These are phyloP conservation scores for Rosa chinensis DNA, from an alignment of 306 rosid species.

Conservation along the genomic window DNA sequence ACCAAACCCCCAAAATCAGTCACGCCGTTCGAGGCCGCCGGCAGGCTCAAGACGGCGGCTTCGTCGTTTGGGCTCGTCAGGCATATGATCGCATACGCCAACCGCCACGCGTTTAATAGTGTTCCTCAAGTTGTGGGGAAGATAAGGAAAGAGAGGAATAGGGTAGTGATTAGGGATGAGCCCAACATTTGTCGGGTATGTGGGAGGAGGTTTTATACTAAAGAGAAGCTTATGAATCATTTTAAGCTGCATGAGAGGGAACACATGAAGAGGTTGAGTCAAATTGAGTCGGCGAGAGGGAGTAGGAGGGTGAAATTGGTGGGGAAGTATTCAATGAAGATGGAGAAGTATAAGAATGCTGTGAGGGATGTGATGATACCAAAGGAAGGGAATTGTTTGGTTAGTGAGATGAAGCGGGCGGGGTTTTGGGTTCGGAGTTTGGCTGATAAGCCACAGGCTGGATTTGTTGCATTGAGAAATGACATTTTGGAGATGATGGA, in stretches of 20 bases:
- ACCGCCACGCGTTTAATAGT: conserved; percentile 44
- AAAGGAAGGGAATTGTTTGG: conserved; percentile 61
- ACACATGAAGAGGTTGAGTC: conserved; percentile 63
- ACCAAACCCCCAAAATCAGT: conserved; percentile 74
- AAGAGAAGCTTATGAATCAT: conserved; percentile 77
- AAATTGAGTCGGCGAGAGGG: conserved; percentile 75
- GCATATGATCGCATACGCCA: conserved; percentile 72
- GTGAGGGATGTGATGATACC: conserved; percentile 59
- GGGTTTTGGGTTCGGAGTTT: conserved; percentile 66
- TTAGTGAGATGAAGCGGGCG: conserved; percentile 60
- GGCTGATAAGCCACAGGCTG: conserved; percentile 51
- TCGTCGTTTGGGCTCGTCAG: conserved; percentile 67
- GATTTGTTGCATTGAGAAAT: conserved; percentile 45
- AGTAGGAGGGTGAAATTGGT: conserved; percentile 68
- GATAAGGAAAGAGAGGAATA: conserved; percentile 54
- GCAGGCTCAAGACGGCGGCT: conserved; percentile 60
- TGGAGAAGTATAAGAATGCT: conserved; percentile 77
- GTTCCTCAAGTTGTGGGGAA: conserved; percentile 56
- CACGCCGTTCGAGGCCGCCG: conserved; percentile 69
- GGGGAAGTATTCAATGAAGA: conserved; percentile 78
- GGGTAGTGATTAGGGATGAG: conserved; percentile 52
- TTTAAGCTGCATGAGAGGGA: conserved; percentile 78
- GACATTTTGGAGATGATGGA: conserved; percentile 78
- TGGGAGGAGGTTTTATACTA: conserved; percentile 62
- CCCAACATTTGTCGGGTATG: conserved; percentile 69